Evolutionary conservation across 1,284 basidiomycete genomes (phyloP).

Genomic region (Stereum hirsutum): DNA sequence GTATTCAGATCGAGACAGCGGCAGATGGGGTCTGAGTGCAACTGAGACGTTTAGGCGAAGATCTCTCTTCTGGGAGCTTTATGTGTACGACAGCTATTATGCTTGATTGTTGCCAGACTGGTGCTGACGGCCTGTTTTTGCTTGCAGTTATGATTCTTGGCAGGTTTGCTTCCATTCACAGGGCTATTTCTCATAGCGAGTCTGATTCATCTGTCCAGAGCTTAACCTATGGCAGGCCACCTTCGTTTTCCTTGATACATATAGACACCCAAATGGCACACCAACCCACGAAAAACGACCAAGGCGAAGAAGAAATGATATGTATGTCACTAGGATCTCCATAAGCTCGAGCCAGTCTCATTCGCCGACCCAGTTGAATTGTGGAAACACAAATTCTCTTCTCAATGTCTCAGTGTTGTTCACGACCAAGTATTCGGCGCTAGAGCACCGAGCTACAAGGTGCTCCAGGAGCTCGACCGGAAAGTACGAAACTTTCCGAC

Average conservation of each 20-base stretch:
- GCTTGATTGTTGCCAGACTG: too few species aligned
- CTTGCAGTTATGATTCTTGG: conserved; percentile 66
- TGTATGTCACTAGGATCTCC: conserved; percentile 34
- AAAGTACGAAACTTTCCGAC: conserved; percentile 51
- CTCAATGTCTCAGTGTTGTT: conserved; percentile 50
- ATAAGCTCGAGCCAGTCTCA: conserved; percentile 7
- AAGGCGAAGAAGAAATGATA: conserved; percentile 53
- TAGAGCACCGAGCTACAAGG: conserved; percentile 46
- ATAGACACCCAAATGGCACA: conserved; percentile 52
- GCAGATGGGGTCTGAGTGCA: conserved; percentile 51
- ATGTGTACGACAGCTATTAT: too few species aligned
- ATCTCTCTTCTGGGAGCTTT: conserved; percentile 53
- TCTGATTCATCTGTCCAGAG: conserved; percentile 30
- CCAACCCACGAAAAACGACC: conserved; percentile 33
- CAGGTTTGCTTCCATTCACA: conserved; percentile 33
- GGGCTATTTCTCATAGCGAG: conserved; percentile 5
- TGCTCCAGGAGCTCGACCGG: conserved; percentile 53
- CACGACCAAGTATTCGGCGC: conserved; percentile 62
- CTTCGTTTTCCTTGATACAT: conserved; percentile 49
- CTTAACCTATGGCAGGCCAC: conserved; percentile 62
- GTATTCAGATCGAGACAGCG: conserved; percentile 51
- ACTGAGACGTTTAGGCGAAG: conserved; percentile 54
- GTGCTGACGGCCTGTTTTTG: too few species aligned
- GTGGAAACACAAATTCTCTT: conserved; percentile 57
- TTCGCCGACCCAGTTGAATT: conserved; percentile 33